Evolutionary conservation across 2,329 filamentous ascomycete genomes (phyloP).

Genomic region (Geosmithia flava): DNA sequence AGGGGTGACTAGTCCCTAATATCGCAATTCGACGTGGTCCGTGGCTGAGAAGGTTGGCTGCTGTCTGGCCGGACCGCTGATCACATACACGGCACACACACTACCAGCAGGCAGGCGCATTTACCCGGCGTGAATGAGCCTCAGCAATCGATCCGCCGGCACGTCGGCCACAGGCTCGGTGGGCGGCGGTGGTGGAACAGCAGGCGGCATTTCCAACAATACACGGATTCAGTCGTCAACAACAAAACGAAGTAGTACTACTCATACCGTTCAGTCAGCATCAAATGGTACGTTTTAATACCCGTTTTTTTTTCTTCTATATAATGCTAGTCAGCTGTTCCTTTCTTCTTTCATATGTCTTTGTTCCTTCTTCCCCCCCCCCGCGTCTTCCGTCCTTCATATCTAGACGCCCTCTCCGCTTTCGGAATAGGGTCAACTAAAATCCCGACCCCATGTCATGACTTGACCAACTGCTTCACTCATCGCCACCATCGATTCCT

Average conservation of each 20-base stretch:
- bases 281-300: slow-evolving; percentile 40
- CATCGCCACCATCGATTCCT: not conserved
- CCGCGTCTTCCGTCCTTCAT: too few species aligned
- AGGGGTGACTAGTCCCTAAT: too few species aligned
- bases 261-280: slow-evolving; percentile 28
- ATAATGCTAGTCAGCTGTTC: not conserved
- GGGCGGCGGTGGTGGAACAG: slow-evolving; percentile 20
- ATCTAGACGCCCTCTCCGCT: not conserved
- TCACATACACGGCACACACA: not conserved
- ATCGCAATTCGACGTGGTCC: too few species aligned
- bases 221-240: slow-evolving; percentile 17
- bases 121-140: slow-evolving; percentile 27
- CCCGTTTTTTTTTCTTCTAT: not conserved
- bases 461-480: not conserved
- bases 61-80: too few species aligned
- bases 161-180: slow-evolving; percentile 34
- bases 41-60: not conserved
- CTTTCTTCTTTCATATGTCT: slow-evolving; percentile 1
- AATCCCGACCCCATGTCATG: not conserved
- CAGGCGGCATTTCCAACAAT: slow-evolving; percentile 8
- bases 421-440: slow-evolving; percentile 1
- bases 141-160: slow-evolving; percentile 40
- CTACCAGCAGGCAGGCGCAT: not conserved
- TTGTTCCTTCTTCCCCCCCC: not conserved
- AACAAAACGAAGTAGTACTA: slow-evolving; percentile 45